A percentile compares a stretch with the other conserved stretches of the same genome.
Evolutionary conservation across 2,329 filamentous ascomycete species (phyloP).

Genomic region (Bipolaris gigantea): DNA sequence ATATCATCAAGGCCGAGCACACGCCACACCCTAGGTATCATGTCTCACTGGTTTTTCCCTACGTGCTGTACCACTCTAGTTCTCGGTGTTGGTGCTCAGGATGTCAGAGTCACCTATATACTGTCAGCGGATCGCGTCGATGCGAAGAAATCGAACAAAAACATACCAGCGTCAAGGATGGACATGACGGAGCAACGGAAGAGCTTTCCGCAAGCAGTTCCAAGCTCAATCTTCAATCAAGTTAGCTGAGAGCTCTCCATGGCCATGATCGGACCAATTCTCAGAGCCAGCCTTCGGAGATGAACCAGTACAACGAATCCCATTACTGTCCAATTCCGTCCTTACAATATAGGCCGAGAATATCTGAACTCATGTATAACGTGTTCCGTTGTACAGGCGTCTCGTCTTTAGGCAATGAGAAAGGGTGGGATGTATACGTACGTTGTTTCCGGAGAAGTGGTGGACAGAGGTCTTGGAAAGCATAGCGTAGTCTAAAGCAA

Average conservation of each 20-base stretch:
- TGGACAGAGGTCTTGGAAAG: slow-evolving; percentile 61
- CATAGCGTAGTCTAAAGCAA: slow-evolving; percentile 14
- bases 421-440: slow-evolving; percentile 61
- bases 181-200: slow-evolving; percentile 98
- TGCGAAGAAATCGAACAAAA: not conserved
- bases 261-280: slow-evolving; percentile 83
- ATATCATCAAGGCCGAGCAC: slow-evolving; percentile 26
- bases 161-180: slow-evolving; percentile 82
- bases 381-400: slow-evolving; percentile 14
- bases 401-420: slow-evolving; percentile 47
- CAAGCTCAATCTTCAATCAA: slow-evolving; percentile 83
- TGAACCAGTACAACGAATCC: slow-evolving; percentile 19
- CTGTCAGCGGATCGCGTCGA: slow-evolving; percentile 16
- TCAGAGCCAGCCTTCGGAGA: slow-evolving; percentile 68
- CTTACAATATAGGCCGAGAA: slow-evolving; percentile 3
- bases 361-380: not conserved
- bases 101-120: slow-evolving; percentile 78
- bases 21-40: slow-evolving; percentile 31
- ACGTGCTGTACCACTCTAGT: slow-evolving; percentile 28
- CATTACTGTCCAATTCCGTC: not conserved
- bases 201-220: slow-evolving; percentile 97
- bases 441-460: slow-evolving; percentile 98
- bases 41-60: slow-evolving; percentile 21
- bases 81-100: slow-evolving; percentile 68
- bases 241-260: slow-evolving; percentile 82